Base-by-base conservation (phyloP, 2,329 filamentous ascomycete species). In the Fusarium sulawesiense region DNA sequence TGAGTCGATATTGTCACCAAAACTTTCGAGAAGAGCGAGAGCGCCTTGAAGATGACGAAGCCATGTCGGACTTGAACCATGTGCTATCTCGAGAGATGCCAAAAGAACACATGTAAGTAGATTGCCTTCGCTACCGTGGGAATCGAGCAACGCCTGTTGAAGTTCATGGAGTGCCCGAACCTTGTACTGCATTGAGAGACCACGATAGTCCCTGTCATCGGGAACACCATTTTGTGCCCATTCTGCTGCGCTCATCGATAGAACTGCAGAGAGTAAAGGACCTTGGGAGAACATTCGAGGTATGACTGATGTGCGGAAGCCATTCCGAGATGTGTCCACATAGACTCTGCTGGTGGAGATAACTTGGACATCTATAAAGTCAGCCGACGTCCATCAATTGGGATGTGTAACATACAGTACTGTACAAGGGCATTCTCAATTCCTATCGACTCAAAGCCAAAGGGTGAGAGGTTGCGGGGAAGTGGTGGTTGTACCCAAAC, bases 201-300 rank as follows among this genome's bases (percentile, higher is more conserved):
- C 56, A 11, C 64, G 64, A 13, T 74, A 74, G 23, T 74, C 68
- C 51, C 60, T 68, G 14, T 67, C 70, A 23, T 72, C 61, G 1
- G 56, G 30, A 7, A 64, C 56, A 11, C 63, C 48, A 6, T 75
- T 61, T 23, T 71, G 72, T 3, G 54, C 56, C 73, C 72, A 75
- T 58, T 74, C 72, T 47, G 72, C 68, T 8, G 73, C 71, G 37
- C 73, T 75, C 68, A 75, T 64, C 11, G 72, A 73, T 4, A 75
- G 13, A 2, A 75, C 73, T 18, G 73, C 68, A 1, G 51, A 73
- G 13, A 70, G 53, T 3, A 75, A 37, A 27, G 72, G 71, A 0
- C 68, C 66, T 40, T 65, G 55, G 44, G 46, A 55, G 6, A 75
- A 44, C 41, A 75, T 64, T 32, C 63, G 58, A 18, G 73, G 73